phyloP scores from a whole-genome alignment of 1,284 basidiomycete species.

The Polyporus tsugae region DNA sequence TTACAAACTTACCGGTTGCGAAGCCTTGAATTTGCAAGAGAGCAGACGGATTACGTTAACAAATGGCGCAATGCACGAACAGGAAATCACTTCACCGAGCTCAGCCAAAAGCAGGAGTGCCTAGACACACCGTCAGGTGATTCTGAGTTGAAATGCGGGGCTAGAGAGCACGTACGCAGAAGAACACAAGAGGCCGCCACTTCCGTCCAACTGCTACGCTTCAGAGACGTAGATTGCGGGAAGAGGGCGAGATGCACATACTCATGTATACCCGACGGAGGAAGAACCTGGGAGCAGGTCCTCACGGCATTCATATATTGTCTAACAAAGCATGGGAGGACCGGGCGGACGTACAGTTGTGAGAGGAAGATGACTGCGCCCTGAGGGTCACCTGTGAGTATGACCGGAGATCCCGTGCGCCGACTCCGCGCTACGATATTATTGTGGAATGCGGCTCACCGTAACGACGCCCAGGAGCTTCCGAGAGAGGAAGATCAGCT shows the following conservation, averaged over 20 bases:
- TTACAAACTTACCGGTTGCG: constrained; percentile 16
- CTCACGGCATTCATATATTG: neutral
- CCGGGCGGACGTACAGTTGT: constrained; percentile 19
- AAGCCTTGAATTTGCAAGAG: constrained; percentile 14
- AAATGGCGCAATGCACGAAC: neutral
- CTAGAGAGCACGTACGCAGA: constrained; percentile 20
- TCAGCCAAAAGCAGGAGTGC: constrained; percentile 18
- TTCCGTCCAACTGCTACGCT: constrained; percentile 18
- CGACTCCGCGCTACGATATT: neutral
- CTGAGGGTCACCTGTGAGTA: constrained; percentile 13
- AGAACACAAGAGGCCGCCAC: constrained; percentile 18
- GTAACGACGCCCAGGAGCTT: constrained; percentile 26
- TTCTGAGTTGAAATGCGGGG: neutral
- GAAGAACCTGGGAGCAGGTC: constrained; percentile 20
- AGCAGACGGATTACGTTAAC: neutral
- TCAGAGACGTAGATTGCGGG: neutral
- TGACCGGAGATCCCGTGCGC: neutral
- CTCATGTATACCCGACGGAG: constrained; percentile 27
- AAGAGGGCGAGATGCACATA: constrained; percentile 4
- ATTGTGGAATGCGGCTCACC: constrained; percentile 6
- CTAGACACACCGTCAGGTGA: constrained; percentile 5
- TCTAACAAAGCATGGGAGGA: neutral
- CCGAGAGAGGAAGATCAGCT: neutral
- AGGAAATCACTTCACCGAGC: constrained; percentile 13
- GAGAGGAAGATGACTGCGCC: constrained; percentile 24